These are phyloP conservation scores for Tylopilus sp. DNA, from an alignment of 768 basidiomycete genomes.

Conservation along the genomic window DNA sequence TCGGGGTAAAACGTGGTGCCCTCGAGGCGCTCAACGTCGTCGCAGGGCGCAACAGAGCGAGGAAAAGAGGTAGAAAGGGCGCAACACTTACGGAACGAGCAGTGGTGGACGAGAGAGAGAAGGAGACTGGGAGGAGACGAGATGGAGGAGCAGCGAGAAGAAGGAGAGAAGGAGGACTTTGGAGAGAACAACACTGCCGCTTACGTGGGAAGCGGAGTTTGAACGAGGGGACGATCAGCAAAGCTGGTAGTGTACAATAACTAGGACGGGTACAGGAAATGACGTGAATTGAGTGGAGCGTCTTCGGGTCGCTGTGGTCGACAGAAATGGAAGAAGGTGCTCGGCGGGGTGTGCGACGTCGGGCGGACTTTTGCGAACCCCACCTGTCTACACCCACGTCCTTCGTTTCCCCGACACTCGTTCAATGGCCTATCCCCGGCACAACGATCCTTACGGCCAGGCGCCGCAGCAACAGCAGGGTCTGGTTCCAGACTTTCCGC, in stretches of 20 bases:
- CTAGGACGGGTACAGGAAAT: too few relatives aligned
- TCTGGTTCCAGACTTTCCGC: constrained; percentile 37
- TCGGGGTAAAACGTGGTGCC: constrained; percentile 26
- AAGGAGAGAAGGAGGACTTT: constrained; percentile 24
- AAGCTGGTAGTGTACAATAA: not conserved
- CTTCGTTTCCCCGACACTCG: not conserved
- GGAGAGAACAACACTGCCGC: constrained; percentile 43
- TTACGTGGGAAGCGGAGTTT: constrained; percentile 50
- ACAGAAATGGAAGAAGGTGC: not conserved
- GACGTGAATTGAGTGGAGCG: too few relatives aligned
- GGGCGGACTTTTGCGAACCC: constrained; percentile 21
- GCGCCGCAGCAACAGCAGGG: constrained; percentile 32
- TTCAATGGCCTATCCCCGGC: constrained; percentile 52
- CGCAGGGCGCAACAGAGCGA: constrained; percentile 11
- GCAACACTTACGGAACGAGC: constrained; percentile 24
- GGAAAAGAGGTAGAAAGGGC: not conserved
- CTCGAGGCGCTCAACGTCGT: constrained; percentile 24
- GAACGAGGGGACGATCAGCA: constrained; percentile 24
- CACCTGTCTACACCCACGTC: not conserved
- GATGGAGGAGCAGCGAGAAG: constrained; percentile 28
- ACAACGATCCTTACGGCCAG: constrained; percentile 46
- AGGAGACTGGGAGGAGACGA: constrained; percentile 19
- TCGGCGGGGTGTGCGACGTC: constrained; percentile 1
- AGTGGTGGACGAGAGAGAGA: constrained; percentile 8
- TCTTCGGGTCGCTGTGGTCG: not conserved